phyloP scores from a whole-genome alignment of 768 basidiomycete genomes.

The Kwoniella heveanensis region DNA sequence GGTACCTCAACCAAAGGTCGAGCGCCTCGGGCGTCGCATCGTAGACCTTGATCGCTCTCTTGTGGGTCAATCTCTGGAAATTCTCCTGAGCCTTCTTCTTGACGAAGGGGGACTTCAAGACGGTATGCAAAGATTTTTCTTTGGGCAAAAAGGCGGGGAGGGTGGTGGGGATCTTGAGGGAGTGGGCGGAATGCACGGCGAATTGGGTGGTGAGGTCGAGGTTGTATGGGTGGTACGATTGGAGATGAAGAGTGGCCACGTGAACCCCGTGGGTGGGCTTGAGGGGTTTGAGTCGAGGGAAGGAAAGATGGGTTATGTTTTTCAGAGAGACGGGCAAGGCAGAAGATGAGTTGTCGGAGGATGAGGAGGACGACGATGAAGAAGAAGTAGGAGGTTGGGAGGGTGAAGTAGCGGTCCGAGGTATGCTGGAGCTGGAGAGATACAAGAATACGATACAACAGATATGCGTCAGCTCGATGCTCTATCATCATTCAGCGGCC shows the following conservation, averaged over 20 bases:
- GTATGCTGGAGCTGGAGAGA: slow-evolving; percentile 2
- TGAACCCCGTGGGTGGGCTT: slow-evolving; percentile 57
- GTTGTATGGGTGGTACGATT: slow-evolving; percentile 67
- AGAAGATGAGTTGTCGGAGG: slow-evolving; percentile 3
- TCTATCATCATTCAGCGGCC: too few relatives aligned
- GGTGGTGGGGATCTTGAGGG: slow-evolving; percentile 68
- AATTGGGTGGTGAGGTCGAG: slow-evolving; percentile 84
- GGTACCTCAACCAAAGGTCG: slow-evolving; percentile 75
- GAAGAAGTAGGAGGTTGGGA: not conserved
- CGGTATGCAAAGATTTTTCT: slow-evolving; percentile 79
- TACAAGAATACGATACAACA: too few relatives aligned
- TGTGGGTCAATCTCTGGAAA: slow-evolving; percentile 81
- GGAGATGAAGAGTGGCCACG: slow-evolving; percentile 79
- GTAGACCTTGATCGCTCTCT: slow-evolving; percentile 84
- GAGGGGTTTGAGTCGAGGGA: slow-evolving; percentile 4
- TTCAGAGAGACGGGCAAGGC: slow-evolving; percentile 16
- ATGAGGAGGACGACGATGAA: not conserved
- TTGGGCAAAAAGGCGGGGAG: slow-evolving; percentile 40
- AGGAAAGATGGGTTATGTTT: slow-evolving; percentile 19
- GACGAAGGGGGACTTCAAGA: slow-evolving; percentile 78
- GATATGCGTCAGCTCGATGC: too few relatives aligned
- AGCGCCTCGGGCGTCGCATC: slow-evolving; percentile 80
- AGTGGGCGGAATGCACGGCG: slow-evolving; percentile 77
- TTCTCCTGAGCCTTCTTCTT: slow-evolving; percentile 96
- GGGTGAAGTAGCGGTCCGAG: slow-evolving; percentile 9